A percentile compares a stretch with the other conserved stretches of the same genome.
Conservation (phyloP, 192 early-diverging fungal species). For the Endogone sp. region DNA sequence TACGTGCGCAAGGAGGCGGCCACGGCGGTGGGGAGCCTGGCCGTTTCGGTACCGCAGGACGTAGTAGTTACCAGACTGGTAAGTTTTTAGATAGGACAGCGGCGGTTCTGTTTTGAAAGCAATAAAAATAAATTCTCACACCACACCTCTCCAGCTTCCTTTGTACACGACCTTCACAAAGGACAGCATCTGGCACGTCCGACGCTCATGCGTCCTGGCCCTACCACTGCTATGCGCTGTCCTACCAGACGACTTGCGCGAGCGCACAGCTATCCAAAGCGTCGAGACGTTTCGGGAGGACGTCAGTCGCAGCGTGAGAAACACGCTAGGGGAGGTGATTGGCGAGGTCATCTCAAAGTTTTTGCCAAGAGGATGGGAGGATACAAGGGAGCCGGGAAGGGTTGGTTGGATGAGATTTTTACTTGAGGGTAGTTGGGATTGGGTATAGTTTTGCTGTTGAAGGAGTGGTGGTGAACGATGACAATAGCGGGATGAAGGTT, state of each 20-base stretch:
- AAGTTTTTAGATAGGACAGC: too few relatives aligned
- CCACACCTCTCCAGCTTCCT: too few relatives aligned
- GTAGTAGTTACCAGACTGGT: constrained; percentile 31
- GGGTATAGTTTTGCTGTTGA: too few relatives aligned
- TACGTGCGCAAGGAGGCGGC: constrained; percentile 56
- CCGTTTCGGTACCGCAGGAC: constrained; percentile 22
- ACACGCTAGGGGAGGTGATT: constrained; percentile 48
- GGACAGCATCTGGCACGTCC: constrained; percentile 57
- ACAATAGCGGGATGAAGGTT: too few relatives aligned
- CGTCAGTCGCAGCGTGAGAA: constrained; percentile 49
- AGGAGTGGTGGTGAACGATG: too few relatives aligned
- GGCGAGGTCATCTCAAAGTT: constrained; percentile 56
- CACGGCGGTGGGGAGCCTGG: constrained; percentile 36
- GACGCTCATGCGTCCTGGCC: constrained; percentile 47
- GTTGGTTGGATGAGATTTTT: constrained; percentile 9
- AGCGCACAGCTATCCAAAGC: constrained; percentile 37
- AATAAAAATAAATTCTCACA: too few relatives aligned
- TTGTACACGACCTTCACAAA: constrained; percentile 45
- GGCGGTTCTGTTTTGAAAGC: constrained; percentile 1
- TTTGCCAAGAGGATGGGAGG: constrained; percentile 33
- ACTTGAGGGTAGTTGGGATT: neutral
- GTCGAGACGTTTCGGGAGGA: constrained; percentile 49
- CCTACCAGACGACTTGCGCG: constrained; percentile 40
- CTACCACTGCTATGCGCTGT: constrained; percentile 41
- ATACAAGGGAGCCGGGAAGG: constrained; percentile 19